Evolutionary conservation across 169 alveolate species (phyloP).

Genomic region (Plasmodium chabaudi): DNA sequence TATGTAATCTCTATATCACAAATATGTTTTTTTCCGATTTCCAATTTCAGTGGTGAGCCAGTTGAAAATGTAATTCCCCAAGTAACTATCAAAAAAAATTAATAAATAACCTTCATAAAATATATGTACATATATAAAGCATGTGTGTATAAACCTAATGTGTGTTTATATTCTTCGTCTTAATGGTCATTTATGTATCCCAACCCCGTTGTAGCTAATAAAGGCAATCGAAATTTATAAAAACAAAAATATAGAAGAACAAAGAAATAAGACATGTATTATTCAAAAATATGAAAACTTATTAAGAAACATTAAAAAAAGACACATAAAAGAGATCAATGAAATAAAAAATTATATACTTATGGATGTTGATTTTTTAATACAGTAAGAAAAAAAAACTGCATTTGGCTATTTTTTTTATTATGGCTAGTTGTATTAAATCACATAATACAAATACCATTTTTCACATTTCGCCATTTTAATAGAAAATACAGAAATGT

Average conservation of each 20-base stretch:
- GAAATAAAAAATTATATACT: constrained; percentile 63
- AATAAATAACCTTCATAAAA: too few relatives aligned
- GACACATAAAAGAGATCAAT: constrained; percentile 43
- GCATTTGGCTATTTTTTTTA: not conserved
- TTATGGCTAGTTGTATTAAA: not conserved
- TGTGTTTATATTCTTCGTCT: too few relatives aligned
- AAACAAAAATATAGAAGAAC: constrained; percentile 55
- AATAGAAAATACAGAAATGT: constrained; percentile 52
- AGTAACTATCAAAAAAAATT: too few relatives aligned
- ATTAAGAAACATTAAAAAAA: constrained; percentile 38
- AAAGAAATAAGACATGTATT: constrained; percentile 13
- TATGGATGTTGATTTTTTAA: constrained; percentile 68
- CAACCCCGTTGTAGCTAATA: constrained; percentile 26
- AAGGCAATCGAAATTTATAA: constrained; percentile 57
- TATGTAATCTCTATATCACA: too few relatives aligned
- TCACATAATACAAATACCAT: not conserved
- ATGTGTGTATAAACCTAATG: too few relatives aligned
- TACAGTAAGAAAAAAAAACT: constrained; percentile 50
- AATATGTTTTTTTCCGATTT: too few relatives aligned
- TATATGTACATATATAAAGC: too few relatives aligned
- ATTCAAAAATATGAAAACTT: constrained; percentile 54
- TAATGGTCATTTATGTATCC: not conserved
- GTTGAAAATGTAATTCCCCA: too few relatives aligned
- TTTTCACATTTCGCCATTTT: not conserved
- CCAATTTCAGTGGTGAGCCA: too few relatives aligned